Evolutionary conservation across 148 eudicot genomes (phyloP).

Genomic region (Rhododendron ferrugineum): DNA sequence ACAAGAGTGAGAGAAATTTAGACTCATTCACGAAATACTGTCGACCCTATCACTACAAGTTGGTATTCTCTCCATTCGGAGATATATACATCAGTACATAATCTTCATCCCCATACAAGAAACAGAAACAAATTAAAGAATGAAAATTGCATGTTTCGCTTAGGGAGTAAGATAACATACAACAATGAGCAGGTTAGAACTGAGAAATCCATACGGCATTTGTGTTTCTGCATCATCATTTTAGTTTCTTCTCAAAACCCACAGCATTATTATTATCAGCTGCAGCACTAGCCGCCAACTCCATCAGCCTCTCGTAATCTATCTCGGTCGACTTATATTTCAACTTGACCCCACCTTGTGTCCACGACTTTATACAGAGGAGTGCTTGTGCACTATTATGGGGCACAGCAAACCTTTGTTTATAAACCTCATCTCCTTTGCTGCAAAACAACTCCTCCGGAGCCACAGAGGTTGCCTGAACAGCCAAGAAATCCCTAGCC

Average conservation of each 20-base stretch:
- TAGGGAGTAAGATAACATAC: neutral
- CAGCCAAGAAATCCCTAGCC: constrained; percentile 80
- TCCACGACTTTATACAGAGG: constrained; percentile 70
- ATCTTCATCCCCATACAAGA: constrained; percentile 1
- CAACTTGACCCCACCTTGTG: constrained; percentile 50
- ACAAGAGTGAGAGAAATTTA: neutral
- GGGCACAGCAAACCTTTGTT: constrained; percentile 40
- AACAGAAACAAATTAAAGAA: neutral
- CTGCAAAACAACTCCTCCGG: constrained; percentile 68
- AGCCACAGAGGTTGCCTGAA: constrained; percentile 58
- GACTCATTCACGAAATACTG: neutral
- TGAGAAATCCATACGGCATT: neutral
- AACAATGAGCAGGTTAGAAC: neutral
- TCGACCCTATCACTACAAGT: neutral
- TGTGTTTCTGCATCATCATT: constrained; percentile 20
- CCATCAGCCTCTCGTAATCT: constrained; percentile 66
- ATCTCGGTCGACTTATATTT: constrained; percentile 54
- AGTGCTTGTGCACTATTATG: constrained; percentile 30
- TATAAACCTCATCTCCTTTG: constrained; percentile 61
- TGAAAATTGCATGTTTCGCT: neutral
- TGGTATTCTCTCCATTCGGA: neutral
- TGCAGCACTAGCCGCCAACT: constrained; percentile 34
- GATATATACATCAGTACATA: constrained; percentile 1
- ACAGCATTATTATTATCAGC: constrained; percentile 20
- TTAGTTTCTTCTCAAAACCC: constrained; percentile 45